Conservation (phyloP, 768 basidiomycete genomes). For the Aureoboletus auriporus region DNA sequence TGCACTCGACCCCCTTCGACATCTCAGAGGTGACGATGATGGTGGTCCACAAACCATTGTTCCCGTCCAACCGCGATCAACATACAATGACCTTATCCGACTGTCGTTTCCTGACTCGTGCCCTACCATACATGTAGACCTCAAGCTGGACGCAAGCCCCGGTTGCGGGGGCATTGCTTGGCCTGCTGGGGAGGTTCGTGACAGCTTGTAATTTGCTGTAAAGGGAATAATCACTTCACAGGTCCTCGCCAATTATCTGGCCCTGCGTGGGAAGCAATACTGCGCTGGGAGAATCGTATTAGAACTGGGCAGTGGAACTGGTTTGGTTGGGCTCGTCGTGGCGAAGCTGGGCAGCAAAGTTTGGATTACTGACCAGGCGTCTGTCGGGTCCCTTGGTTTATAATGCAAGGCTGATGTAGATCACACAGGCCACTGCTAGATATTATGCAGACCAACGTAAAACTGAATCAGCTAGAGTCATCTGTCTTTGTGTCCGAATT, state of each 20-base stretch:
- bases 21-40: slow-evolving; percentile 44
- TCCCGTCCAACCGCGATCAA: slow-evolving; percentile 51
- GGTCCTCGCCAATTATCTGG: slow-evolving; percentile 78
- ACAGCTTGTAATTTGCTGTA: neutral
- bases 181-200: slow-evolving; percentile 83
- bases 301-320: slow-evolving; percentile 90
- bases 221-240: slow-evolving; percentile 25
- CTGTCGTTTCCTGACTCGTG: slow-evolving; percentile 33
- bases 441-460: slow-evolving; percentile 75
- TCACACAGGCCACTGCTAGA: slow-evolving; percentile 15
- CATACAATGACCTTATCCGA: slow-evolving; percentile 43
- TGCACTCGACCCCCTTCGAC: slow-evolving; percentile 54
- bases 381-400: slow-evolving; percentile 32
- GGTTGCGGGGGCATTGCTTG: slow-evolving; percentile 92
- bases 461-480: slow-evolving; percentile 54
- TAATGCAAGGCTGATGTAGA: slow-evolving; percentile 4
- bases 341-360: slow-evolving; percentile 64
- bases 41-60: slow-evolving; percentile 33
- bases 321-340: slow-evolving; percentile 85
- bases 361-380: slow-evolving; percentile 91
- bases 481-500: slow-evolving; percentile 64
- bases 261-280: slow-evolving; percentile 45
- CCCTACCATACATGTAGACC: slow-evolving; percentile 28
- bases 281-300: slow-evolving; percentile 58
- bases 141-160: slow-evolving; percentile 74